Percentiles rank a stretch among this genome's conserved stretches.
Conservation (phyloP, 2,329 filamentous ascomycete genomes). For the Colletotrichum tropicicola region DNA sequence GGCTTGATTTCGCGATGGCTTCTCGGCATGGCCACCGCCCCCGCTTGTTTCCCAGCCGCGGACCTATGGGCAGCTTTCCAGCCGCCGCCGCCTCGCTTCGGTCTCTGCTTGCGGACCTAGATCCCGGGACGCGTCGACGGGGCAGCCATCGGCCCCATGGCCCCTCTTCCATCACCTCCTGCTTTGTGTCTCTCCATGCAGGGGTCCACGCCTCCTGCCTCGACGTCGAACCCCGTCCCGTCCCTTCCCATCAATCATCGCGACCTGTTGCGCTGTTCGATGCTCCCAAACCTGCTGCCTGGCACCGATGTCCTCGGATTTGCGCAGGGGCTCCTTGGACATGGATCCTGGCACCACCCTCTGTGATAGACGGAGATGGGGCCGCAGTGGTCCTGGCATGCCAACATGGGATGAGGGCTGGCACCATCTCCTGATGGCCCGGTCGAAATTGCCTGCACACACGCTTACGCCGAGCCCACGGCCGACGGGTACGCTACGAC, state of each 20-base stretch:
- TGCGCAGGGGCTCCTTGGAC: conserved; percentile 14
- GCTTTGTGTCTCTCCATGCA: background rate
- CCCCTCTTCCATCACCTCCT: background rate
- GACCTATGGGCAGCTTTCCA: conserved; percentile 28
- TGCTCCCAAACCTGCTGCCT: background rate
- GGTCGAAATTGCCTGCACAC: conserved; percentile 22
- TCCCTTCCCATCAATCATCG: background rate
- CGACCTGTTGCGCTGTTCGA: background rate
- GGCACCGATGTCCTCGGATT: conserved; percentile 2
- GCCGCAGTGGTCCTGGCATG: conserved; percentile 12
- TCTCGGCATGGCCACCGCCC: conserved; percentile 15
- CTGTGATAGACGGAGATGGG: conserved; percentile 10
- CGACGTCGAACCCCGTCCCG: conserved; percentile 9
- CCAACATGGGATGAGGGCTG: conserved; percentile 11
- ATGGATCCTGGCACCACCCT: background rate
- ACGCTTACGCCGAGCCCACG: conserved; percentile 8
- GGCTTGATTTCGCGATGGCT: conserved; percentile 21
- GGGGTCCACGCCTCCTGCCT: conserved; percentile 20
- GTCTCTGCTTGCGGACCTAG: conserved; percentile 1
- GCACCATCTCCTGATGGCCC: conserved; percentile 21
- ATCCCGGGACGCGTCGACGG: background rate
- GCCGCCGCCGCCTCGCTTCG: conserved; percentile 8
- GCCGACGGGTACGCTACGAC: background rate
- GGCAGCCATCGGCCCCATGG: conserved; percentile 1
- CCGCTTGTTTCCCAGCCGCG: conserved; percentile 18